Evolutionary conservation across 805 yeast species (phyloP), one percentile per base, ranked within the genome.

Genomic region (Metschnikowia shivogae): DNA sequence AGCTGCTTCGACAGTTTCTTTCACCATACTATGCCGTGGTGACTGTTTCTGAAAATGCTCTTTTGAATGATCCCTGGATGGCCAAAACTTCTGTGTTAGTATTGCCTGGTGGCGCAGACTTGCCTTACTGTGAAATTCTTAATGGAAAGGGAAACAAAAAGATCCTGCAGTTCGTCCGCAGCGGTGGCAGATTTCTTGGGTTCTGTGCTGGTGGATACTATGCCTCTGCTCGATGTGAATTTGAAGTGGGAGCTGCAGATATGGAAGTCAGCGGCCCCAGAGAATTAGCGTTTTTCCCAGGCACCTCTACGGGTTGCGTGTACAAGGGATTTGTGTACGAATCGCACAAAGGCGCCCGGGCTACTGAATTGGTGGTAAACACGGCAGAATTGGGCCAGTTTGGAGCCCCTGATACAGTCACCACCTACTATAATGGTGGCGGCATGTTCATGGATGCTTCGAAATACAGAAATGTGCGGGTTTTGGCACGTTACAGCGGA

Each of bases 161-260:
- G 32, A 86, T 89, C 49, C 62, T 67, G 24, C 78, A 78, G 40
- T 89, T 74, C 53, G 89, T 89, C 1, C 70, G 80, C 27, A 70
- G 72, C 44, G 99, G 98, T 27, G 99, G 99, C 1, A 69, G 72
- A 39, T 89, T 70, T 57, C 63, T 92, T 17, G 99, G 99, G 0
- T 80, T 93, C 51, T 93, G 99, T 66, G 93, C 99, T 8, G 99
- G 99, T 35, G 98, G 86, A 0, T 93, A 93, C 65, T 93, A 80
- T 59, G 92, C 83, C 1, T 76, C 90, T 10, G 64, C 76, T 0
- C 64, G 83, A 34, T 82, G 86, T 53, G 97, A 92, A 59, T 93
- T 93, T 61, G 96, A 88, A 55, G 82, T 77, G 27, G 95, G 93
- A 2, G 69, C 80, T 54, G 76, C 80, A 0, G 48, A 46, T 1